Conservation (phyloP, 2,329 filamentous ascomycete genomes). For the Zopfia rhizophila region DNA sequence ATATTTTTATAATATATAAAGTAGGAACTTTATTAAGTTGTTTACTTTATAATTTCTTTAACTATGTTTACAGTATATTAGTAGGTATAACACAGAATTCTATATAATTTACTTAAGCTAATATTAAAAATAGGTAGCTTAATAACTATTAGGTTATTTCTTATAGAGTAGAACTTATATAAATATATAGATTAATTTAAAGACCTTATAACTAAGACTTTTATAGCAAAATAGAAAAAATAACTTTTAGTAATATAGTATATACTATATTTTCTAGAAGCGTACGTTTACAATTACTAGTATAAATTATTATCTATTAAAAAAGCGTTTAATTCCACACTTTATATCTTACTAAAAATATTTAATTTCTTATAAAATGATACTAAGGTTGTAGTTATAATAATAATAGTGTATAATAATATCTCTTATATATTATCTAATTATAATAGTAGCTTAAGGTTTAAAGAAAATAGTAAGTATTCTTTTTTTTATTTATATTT, state of each 20-base stretch:
- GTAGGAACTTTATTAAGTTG: conserved; percentile 5
- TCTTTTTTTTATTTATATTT: background rate
- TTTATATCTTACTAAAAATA: conserved; percentile 27
- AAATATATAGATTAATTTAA: conserved; percentile 35
- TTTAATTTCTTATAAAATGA: conserved; percentile 38
- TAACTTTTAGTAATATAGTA: conserved; percentile 20
- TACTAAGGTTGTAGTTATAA: conserved; percentile 42
- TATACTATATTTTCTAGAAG: conserved; percentile 29
- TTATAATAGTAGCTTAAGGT: conserved; percentile 34
- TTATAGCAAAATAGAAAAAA: conserved; percentile 15
- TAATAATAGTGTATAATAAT: conserved; percentile 30
- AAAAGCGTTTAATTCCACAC: conserved; percentile 30
- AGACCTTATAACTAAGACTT: conserved; percentile 33
- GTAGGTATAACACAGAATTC: conserved; percentile 21
- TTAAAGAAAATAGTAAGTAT: conserved; percentile 17
- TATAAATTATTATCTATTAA: conserved; percentile 37
- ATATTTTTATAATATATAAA: conserved; percentile 24
- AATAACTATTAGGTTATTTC: conserved; percentile 38
- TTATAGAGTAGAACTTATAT: conserved; percentile 32
- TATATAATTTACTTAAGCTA: no score
- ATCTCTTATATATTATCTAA: conserved; percentile 39
- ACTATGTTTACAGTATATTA: conserved; percentile 22
- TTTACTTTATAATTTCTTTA: conserved; percentile 15
- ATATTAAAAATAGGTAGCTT: conserved; percentile 44
- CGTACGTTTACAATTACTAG: conserved; percentile 34